phyloP scores from a whole-genome alignment of 2,329 filamentous ascomycete species.

The Falciphora oryzae region DNA sequence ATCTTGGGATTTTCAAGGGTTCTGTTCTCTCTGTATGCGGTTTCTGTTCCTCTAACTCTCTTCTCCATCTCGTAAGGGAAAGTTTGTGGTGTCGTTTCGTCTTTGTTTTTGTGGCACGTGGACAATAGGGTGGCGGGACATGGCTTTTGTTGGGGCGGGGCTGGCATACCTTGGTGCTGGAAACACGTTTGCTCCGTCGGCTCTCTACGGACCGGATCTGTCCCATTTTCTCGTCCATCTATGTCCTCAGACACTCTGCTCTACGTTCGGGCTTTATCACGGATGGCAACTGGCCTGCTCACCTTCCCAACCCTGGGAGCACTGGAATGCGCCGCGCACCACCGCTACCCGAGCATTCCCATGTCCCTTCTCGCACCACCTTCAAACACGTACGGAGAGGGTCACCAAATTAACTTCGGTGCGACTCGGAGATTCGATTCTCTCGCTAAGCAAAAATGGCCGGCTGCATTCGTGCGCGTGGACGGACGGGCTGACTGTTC shows the following conservation, averaged over 20 bases:
- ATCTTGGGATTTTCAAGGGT: neutral
- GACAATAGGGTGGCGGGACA: neutral
- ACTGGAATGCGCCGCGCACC: neutral
- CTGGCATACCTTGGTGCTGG: neutral
- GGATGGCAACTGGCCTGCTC: neutral
- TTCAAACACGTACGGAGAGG: neutral
- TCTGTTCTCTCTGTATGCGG: neutral
- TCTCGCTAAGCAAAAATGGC: too few relatives aligned
- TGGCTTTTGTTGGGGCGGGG: constrained; percentile 1
- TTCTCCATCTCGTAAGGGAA: constrained; percentile 1
- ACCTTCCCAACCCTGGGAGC: neutral
- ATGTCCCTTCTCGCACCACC: neutral
- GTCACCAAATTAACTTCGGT: neutral
- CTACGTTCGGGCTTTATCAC: neutral
- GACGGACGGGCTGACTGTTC: too few relatives aligned
- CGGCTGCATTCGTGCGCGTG: neutral
- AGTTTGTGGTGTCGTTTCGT: neutral
- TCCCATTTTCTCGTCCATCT: neutral
- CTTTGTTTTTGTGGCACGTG: neutral
- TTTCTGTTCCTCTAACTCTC: constrained; percentile 1
- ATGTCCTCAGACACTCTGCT: neutral
- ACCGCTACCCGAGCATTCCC: neutral
- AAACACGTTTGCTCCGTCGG: neutral
- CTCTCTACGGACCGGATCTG: neutral
- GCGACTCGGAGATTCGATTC: neutral